Evolutionary conservation across 371 early-diverging fungal genomes (phyloP), one percentile per base, ranked within the genome.

Genomic region (Parasitella parasitica): DNA sequence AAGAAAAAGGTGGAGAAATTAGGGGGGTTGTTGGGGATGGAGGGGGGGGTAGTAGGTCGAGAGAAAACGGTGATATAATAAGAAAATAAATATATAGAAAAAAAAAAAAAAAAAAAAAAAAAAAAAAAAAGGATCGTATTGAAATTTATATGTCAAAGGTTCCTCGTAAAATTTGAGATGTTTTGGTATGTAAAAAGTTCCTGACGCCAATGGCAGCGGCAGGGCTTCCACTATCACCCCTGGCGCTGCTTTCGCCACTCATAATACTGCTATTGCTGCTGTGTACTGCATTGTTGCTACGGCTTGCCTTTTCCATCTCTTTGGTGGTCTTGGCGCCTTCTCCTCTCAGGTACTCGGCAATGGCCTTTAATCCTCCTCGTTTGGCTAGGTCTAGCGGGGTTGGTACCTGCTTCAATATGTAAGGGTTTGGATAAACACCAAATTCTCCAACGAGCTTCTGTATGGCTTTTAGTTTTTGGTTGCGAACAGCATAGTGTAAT

Each of bases 371-470:
- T 4, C 71, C 72, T 8, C 69, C 69, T 7, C 69, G 63, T 59
- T 66, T 73, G 7, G 79, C 79, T 2, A 76, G 51, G 32, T 79
- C 79, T 11, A 76, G 59, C 16, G 79, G 79, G 9, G 79, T 79
- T 13, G 64, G 69, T 3, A 70, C 70, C 20, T 68, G 61, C 24
- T 76, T 76, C 12, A 41, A 52, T 20, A 74, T 54, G 59, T 74
- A 79, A n/a, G 65, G 68, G 32, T 79, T 79, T 16, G 68, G 72
- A 59, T 71, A 70, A 1, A 64, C 75, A 16, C 73, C 76, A 3
- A 76, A 46, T 16, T 74, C 72, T 2, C 70, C 69, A 13, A 79
- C 60, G 5, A 79, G 38, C 30, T 56, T 66, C 5, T 63, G 50
- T 2, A 79, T 66, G 0, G 57, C 56, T 49, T 72, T 76, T 22